Conservation (phyloP, 2,329 filamentous ascomycete genomes). For the Pezicula radicicola region DNA sequence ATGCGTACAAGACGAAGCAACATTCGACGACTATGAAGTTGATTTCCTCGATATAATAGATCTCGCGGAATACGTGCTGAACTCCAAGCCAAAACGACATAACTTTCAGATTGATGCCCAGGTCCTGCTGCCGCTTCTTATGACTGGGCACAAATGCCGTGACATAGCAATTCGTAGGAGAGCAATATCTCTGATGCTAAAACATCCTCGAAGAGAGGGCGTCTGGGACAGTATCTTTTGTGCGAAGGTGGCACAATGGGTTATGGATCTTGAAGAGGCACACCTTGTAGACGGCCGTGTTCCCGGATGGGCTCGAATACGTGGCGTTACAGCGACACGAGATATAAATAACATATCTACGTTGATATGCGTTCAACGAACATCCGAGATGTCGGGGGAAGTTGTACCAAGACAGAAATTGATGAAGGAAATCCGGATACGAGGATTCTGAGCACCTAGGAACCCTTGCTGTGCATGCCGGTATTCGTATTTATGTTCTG, state of each 20-base stretch:
- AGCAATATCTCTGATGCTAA: not conserved
- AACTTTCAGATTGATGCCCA: conserved; percentile 1
- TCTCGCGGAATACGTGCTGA: not conserved
- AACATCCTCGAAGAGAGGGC: not conserved
- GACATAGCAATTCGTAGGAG: not conserved
- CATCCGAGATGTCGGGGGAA: too few relatives aligned
- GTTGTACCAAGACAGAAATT: too few relatives aligned
- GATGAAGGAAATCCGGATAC: too few relatives aligned
- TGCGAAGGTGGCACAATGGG: conserved; percentile 13
- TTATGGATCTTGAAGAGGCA: conserved; percentile 14
- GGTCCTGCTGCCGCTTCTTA: conserved; percentile 4
- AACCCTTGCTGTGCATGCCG: too few relatives aligned
- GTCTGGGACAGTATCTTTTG: conserved; percentile 13
- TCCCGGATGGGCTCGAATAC: conserved; percentile 14
- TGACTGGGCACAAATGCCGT: not conserved
- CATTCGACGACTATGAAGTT: not conserved
- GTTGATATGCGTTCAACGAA: conserved; percentile 7
- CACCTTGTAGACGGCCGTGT: conserved; percentile 9
- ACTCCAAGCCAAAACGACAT: not conserved
- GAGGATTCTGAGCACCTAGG: too few relatives aligned
- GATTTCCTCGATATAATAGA: not conserved
- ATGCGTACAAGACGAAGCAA: conserved; percentile 10
- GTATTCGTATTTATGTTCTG: too few relatives aligned
- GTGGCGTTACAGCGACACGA: conserved; percentile 5
- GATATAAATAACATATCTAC: conserved; percentile 5